These are phyloP conservation scores for Melanopsichium pennsylvanicum DNA, from an alignment of 1,284 basidiomycete species.

Conservation along the genomic window DNA sequence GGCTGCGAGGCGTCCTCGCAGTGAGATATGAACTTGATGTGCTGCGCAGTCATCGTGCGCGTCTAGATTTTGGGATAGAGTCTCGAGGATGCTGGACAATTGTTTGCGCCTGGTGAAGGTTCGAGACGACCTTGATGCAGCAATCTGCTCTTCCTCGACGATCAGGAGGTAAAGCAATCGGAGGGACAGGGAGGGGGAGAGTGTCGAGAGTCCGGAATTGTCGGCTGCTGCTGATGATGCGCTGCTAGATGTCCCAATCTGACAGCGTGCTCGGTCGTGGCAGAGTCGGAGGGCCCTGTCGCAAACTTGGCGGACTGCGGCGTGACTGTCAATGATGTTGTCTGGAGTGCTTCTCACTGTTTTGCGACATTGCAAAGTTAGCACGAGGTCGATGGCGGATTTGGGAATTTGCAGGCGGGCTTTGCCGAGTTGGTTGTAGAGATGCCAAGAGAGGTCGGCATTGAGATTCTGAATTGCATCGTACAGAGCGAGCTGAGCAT, in stretches of 20 bases:
- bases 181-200: constrained; percentile 16
- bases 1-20: constrained; percentile 29
- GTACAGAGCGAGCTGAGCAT: constrained; percentile 13
- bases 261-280: constrained; percentile 6
- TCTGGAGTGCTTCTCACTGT: constrained; percentile 9
- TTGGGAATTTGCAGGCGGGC: constrained; percentile 4
- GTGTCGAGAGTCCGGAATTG: background rate
- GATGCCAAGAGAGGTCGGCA: constrained; percentile 26
- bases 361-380: constrained; percentile 34
- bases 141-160: constrained; percentile 36
- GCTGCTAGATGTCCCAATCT: constrained; percentile 8
- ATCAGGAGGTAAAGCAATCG: constrained; percentile 33
- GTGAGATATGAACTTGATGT: constrained; percentile 4
- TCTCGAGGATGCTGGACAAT: background rate
- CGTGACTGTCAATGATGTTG: constrained; percentile 5
- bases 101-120: constrained; percentile 2
- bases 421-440: constrained; percentile 25
- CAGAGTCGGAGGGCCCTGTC: constrained; percentile 23
- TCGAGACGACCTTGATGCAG: constrained; percentile 3
- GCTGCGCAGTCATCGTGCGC: background rate
- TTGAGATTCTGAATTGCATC: constrained; percentile 18
- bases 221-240: background rate
- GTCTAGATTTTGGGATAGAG: constrained; percentile 5
- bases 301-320: constrained; percentile 24
- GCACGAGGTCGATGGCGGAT: constrained; percentile 18